Evolutionary conservation across 202 grass and related monocot species (phyloP), one percentile per base, ranked within the genome.

Genomic region (Elaeis oleifera): DNA sequence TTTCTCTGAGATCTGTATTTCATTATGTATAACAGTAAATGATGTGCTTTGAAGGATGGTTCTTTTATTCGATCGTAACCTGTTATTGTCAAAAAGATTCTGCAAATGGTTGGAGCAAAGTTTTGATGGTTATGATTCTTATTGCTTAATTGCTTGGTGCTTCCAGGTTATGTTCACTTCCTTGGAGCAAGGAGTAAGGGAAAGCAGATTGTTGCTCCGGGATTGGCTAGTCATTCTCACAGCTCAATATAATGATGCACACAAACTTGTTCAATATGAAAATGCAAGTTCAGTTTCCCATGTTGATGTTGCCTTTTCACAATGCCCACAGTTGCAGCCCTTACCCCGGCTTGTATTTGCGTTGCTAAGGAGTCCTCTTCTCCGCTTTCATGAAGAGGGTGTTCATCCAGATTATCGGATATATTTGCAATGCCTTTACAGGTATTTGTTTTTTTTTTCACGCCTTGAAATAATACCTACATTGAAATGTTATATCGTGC

Each of bases 401-500:
- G 72, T 77, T 82, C 76, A 80, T 71, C 79, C 79, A 68, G 79
- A 83, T 69, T 83, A 86, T 50, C 60, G 64, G 60, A 83, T 77
- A 72, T 86, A 75, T 79, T 74, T 90, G 58, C 87, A 90, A 61
- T 90, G 87, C 48, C 79, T 90, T 59, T 83, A 83, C 69, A 90
- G 87, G 82, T 90, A 80, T 63, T 19, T 15, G 14, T 14, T 68
- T 59, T 28, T 11, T 44, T 44, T 3, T 44, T 44, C 8, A 44
- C 9, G 36, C 36, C 36, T 44, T 44, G 36, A 44, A 44, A 44
- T 44, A 44, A 44, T 44, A 3, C 36, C 36, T 13, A 44, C 9
- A 2, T 44, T 2, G 36, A 44, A 44, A 44, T 44, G 36, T 44
- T 44, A 44, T 44, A 39, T 2, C 36, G 2, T 13, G 36, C 36